These are phyloP conservation scores for Castanopsis chinensis DNA, from an alignment of 306 rosid genomes.

Conservation along the genomic window DNA sequence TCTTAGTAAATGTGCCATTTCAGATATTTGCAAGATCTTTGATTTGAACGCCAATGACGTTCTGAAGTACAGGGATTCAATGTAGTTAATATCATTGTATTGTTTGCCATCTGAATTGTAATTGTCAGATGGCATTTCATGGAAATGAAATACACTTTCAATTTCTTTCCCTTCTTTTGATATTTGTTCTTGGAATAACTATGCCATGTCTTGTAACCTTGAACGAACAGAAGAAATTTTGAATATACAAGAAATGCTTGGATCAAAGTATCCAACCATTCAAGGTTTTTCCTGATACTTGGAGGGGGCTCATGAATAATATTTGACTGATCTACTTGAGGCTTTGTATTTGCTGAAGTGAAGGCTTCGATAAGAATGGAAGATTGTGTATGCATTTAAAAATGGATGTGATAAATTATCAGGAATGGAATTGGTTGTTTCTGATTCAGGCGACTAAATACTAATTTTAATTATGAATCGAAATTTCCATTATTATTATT, in stretches of 20 bases:
- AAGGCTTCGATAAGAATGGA: not conserved
- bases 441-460: too few relatives aligned
- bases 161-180: not conserved
- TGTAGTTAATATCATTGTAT: constrained; percentile 12
- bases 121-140: not conserved
- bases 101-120: not conserved
- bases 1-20: constrained; percentile 45
- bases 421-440: too few relatives aligned
- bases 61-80: constrained; percentile 46
- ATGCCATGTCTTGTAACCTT: not conserved
- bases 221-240: not conserved
- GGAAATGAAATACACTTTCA: not conserved
- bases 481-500: too few relatives aligned
- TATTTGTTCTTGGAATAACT: not conserved
- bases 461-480: too few relatives aligned
- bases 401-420: not conserved
- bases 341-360: not conserved
- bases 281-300: not conserved
- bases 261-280: not conserved
- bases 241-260: not conserved
- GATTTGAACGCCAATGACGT: constrained; percentile 61
- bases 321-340: not conserved
- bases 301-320: too few relatives aligned
- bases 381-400: not conserved
- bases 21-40: constrained; percentile 62